phyloP scores from a whole-genome alignment of 768 basidiomycete species.

The Xerocomellus chrysenteron region DNA sequence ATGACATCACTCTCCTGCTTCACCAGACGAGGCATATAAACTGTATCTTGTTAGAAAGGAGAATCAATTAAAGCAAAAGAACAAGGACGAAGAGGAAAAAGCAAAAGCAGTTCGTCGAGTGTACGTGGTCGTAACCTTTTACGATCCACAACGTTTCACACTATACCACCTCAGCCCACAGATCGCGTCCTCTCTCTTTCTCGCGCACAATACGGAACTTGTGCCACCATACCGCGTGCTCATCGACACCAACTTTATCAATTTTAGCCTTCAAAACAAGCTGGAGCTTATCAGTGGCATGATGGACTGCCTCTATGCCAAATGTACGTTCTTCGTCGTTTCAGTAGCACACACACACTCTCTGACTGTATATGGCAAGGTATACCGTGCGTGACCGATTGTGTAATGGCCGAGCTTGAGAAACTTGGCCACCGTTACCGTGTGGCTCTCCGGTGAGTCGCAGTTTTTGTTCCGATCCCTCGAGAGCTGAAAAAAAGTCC shows the following conservation, averaged over 20 bases:
- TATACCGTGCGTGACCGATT: slow-evolving; percentile 99
- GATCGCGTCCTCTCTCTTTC: slow-evolving; percentile 88
- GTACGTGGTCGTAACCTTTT: slow-evolving; percentile 46
- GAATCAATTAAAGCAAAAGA: slow-evolving; percentile 86
- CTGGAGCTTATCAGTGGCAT: slow-evolving; percentile 94
- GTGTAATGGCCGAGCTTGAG: slow-evolving; percentile 97
- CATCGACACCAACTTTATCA: slow-evolving; percentile 99
- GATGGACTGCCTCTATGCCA: slow-evolving; percentile 99
- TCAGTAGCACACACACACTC: neutral
- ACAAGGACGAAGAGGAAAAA: slow-evolving; percentile 79
- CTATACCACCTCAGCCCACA: slow-evolving; percentile 54
- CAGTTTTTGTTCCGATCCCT: neutral
- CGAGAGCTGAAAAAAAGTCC: slow-evolving; percentile 4
- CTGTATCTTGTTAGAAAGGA: slow-evolving; percentile 65
- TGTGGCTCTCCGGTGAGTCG: slow-evolving; percentile 82
- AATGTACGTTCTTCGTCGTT: slow-evolving; percentile 58
- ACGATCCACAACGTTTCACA: neutral
- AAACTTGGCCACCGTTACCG: slow-evolving; percentile 96
- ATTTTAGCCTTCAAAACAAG: slow-evolving; percentile 97
- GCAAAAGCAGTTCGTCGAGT: slow-evolving; percentile 74
- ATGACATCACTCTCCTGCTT: slow-evolving; percentile 29
- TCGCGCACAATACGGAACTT: slow-evolving; percentile 92
- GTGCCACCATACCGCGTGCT: slow-evolving; percentile 96
- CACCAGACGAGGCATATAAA: neutral
- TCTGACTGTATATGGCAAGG: slow-evolving; percentile 46